Conservation (phyloP, 306 rosid species). For the Bauhinia variegata region DNA sequence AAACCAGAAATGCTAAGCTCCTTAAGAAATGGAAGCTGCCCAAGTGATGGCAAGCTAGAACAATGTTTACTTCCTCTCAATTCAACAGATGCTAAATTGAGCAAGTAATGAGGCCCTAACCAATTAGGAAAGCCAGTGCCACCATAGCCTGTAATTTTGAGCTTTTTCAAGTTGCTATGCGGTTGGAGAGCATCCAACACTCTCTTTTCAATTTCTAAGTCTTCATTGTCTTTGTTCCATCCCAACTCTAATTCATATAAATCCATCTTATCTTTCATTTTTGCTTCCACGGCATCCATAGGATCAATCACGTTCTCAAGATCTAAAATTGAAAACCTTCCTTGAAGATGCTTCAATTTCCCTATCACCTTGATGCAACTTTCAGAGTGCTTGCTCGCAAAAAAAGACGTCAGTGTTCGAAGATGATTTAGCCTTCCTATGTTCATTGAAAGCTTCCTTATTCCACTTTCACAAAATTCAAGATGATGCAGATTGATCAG, state of each 20-base stretch:
- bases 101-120: no score
- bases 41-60: slow-evolving; percentile 39
- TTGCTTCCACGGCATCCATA: background rate
- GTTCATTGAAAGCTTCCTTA: background rate
- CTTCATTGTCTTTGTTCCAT: background rate
- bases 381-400: background rate
- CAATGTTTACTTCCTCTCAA: slow-evolving; percentile 31
- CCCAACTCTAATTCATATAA: background rate
- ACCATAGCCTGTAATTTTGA: no score
- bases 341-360: background rate
- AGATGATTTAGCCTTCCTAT: background rate
- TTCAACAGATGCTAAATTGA: slow-evolving; percentile 15
- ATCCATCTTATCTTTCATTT: background rate
- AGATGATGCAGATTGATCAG: background rate
- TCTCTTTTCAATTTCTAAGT: background rate
- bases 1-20: no score
- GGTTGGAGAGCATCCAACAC: no score
- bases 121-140: no score
- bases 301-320: slow-evolving; percentile 10
- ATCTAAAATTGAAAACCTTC: background rate
- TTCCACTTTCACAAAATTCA: no score
- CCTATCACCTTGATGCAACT: background rate
- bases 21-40: slow-evolving; percentile 31
- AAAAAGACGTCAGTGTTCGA: background rate
- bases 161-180: no score